phyloP scores from a whole-genome alignment of 768 basidiomycete genomes.

The Hirschioporus abietinus region DNA sequence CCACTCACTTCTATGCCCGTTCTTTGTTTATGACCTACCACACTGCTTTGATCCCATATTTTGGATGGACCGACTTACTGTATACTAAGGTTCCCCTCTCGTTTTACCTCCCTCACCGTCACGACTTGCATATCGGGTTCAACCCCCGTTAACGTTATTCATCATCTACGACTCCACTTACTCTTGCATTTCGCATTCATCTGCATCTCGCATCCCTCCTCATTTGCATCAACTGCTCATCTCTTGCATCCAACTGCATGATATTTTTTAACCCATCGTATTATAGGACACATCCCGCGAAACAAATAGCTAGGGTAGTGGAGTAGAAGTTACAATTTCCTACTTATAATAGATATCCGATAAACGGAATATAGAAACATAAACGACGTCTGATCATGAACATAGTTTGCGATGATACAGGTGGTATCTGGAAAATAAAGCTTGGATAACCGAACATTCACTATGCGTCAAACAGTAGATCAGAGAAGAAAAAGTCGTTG shows the following conservation, averaged over 20 bases:
- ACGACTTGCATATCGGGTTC: slow-evolving; percentile 62
- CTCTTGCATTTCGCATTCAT: slow-evolving; percentile 14
- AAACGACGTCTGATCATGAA: not conserved
- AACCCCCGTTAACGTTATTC: slow-evolving; percentile 64
- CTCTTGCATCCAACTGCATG: slow-evolving; percentile 11
- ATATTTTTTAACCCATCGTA: slow-evolving; percentile 2
- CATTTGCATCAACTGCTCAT: slow-evolving; percentile 59
- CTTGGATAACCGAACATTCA: not conserved
- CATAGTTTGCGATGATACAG: not conserved
- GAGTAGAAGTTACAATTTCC: not conserved
- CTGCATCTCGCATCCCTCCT: slow-evolving; percentile 9
- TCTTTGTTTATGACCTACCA: slow-evolving; percentile 12
- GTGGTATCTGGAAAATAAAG: too few relatives aligned
- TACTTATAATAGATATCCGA: not conserved
- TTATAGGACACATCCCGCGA: slow-evolving; percentile 1
- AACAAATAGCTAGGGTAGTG: not conserved
- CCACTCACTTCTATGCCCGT: slow-evolving; percentile 14
- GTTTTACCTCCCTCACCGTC: slow-evolving; percentile 18
- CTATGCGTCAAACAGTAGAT: slow-evolving; percentile 25
- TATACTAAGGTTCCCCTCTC: slow-evolving; percentile 21
- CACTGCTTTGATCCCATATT: not conserved
- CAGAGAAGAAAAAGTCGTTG: slow-evolving; percentile 84
- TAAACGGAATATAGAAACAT: not conserved
- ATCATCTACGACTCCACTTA: slow-evolving; percentile 18
- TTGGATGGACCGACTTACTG: slow-evolving; percentile 1